Evolutionary conservation across 1,284 basidiomycete genomes (phyloP).

Genomic region (Filobasidium uniguttulatum): DNA sequence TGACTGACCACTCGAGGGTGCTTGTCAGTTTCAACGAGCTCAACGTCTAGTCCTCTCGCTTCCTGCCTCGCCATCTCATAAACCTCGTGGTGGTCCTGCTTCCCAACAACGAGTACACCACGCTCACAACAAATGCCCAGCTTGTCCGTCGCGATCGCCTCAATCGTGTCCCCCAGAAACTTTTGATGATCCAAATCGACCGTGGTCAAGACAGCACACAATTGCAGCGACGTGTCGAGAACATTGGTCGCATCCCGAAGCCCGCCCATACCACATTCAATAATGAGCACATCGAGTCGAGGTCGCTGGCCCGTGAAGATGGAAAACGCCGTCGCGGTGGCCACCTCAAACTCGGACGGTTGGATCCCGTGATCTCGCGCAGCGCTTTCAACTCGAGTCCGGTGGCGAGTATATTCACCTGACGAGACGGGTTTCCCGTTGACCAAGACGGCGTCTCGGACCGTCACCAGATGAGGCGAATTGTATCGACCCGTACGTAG

Average conservation of each 20-base stretch:
- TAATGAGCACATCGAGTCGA: conserved; percentile 60
- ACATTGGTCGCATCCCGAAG: conserved; percentile 86
- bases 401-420: conserved; percentile 44
- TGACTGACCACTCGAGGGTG: neutral
- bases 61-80: conserved; percentile 37
- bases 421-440: conserved; percentile 46
- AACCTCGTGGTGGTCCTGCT: conserved; percentile 50
- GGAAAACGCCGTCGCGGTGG: conserved; percentile 60
- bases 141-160: conserved; percentile 69
- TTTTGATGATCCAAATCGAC: conserved; percentile 88
- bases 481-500: conserved; percentile 73
- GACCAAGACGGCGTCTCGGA: conserved; percentile 65
- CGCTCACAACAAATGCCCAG: conserved; percentile 60
- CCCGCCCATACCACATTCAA: conserved; percentile 95
- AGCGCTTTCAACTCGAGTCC: conserved; percentile 43
- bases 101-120: conserved; percentile 60
- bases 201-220: conserved; percentile 67
- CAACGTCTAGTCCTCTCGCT: conserved; percentile 23
- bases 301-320: conserved; percentile 50
- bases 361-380: conserved; percentile 41
- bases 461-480: conserved; percentile 73
- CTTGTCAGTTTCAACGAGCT: neutral
- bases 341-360: conserved; percentile 67
- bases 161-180: conserved; percentile 66
- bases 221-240: conserved; percentile 50